phyloP scores from a whole-genome alignment of 148 eudicot species.

The Simmondsia chinensis region DNA sequence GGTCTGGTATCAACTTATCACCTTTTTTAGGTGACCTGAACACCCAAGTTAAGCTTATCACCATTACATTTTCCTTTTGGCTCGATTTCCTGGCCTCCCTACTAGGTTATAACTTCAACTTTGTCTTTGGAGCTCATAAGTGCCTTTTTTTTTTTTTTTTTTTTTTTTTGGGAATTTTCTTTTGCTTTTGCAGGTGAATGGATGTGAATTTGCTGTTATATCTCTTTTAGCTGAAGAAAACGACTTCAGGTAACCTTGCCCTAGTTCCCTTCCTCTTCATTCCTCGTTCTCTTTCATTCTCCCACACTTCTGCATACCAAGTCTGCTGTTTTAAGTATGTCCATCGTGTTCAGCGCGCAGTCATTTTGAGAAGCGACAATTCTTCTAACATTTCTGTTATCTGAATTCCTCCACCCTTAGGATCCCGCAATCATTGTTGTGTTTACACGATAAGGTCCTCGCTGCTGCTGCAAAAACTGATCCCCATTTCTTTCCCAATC shows the following conservation, averaged over 20 bases:
- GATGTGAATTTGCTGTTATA: constrained; percentile 73
- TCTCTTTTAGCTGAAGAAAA: constrained; percentile 72
- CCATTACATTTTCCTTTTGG: too few species aligned
- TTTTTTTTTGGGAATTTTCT: not conserved
- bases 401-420: constrained; percentile 20
- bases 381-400: not conserved
- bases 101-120: too few species aligned
- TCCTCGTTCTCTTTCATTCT: too few species aligned
- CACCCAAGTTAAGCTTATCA: too few species aligned
- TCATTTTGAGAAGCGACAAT: not conserved
- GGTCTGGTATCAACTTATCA: too few species aligned
- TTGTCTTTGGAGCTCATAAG: too few species aligned
- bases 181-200: constrained; percentile 52
- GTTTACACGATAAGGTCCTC: constrained; percentile 72
- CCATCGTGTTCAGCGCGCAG: too few species aligned
- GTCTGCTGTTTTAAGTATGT: too few species aligned
- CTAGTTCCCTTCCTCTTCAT: constrained; percentile 15
- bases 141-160: not conserved
- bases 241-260: constrained; percentile 61
- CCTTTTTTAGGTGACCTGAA: too few species aligned
- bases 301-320: too few species aligned
- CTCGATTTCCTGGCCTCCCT: too few species aligned
- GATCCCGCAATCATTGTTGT: constrained; percentile 67
- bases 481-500: constrained; percentile 29
- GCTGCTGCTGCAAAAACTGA: constrained; percentile 59